A percentile compares a stretch with the other conserved stretches of the same genome.
These are phyloP conservation scores for Aegilops tauschii DNA, from an alignment of 176 grass and related monocot genomes.

Conservation along the genomic window DNA sequence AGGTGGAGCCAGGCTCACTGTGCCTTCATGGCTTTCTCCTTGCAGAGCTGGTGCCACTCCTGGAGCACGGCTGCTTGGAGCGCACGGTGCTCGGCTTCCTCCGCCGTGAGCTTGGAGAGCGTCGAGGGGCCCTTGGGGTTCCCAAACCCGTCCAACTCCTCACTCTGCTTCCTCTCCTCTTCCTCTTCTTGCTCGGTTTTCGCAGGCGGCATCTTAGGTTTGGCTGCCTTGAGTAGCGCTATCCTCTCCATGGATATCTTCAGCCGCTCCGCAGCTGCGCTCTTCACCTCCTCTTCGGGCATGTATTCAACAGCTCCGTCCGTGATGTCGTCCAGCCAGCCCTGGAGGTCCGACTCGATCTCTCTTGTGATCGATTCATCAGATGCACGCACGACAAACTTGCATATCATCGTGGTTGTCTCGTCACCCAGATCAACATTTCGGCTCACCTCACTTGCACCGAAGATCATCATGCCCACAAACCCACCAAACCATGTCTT, in stretches of 20 bases:
- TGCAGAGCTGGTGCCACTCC: slow-evolving; percentile 86
- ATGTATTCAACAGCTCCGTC: slow-evolving; percentile 82
- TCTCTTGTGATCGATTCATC: slow-evolving; percentile 86
- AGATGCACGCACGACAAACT: slow-evolving; percentile 85
- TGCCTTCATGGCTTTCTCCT: slow-evolving; percentile 85
- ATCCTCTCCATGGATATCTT: slow-evolving; percentile 92
- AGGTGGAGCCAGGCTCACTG: slow-evolving; percentile 30
- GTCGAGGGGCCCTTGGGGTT: slow-evolving; percentile 89
- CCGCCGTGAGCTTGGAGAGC: slow-evolving; percentile 73
- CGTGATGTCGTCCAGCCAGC: slow-evolving; percentile 92
- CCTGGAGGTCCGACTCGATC: slow-evolving; percentile 87
- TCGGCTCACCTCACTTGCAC: slow-evolving; percentile 91
- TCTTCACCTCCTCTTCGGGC: slow-evolving; percentile 95
- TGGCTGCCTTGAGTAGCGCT: slow-evolving; percentile 84
- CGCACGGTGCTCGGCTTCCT: slow-evolving; percentile 91
- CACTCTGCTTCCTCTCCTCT: slow-evolving; percentile 60
- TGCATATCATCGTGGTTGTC: slow-evolving; percentile 98
- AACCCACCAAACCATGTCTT: slow-evolving; percentile 99
- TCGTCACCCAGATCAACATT: slow-evolving; percentile 95
- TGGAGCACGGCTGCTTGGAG: slow-evolving; percentile 92
- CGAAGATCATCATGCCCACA: slow-evolving; percentile 99
- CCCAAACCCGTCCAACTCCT: slow-evolving; percentile 53
- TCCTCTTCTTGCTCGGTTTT: slow-evolving; percentile 70
- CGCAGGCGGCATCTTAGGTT: slow-evolving; percentile 55
- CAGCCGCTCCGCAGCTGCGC: slow-evolving; percentile 56